These are phyloP conservation scores for Phytophthora idaei DNA, from an alignment of 352 stramenopile species.

Conservation along the genomic window DNA sequence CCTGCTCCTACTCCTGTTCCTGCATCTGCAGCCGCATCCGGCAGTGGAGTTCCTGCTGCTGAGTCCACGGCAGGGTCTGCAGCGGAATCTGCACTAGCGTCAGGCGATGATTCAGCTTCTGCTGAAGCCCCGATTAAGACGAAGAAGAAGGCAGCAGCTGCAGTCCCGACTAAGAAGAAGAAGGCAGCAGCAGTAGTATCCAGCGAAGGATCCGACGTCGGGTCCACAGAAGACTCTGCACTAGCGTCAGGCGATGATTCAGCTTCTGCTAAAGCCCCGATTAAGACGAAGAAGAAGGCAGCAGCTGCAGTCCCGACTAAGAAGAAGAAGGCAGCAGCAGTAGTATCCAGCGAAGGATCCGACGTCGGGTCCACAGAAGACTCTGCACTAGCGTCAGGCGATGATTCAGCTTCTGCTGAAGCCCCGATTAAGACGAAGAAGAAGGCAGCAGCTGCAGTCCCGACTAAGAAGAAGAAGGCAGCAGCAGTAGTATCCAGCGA, in stretches of 20 bases:
- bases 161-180: not conserved
- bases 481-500: not conserved
- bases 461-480: not conserved
- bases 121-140: not conserved
- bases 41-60: conserved; percentile 8
- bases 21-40: conserved; percentile 5
- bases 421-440: not conserved
- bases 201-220: not conserved
- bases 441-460: not conserved
- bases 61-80: not conserved
- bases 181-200: not conserved
- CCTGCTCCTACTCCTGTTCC: not conserved
- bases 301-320: too few relatives aligned
- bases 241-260: not conserved
- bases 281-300: not conserved
- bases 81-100: not conserved
- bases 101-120: not conserved
- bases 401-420: not conserved
- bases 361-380: not conserved
- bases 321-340: not conserved
- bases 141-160: not conserved
- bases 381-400: not conserved
- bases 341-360: not conserved
- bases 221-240: not conserved
- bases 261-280: not conserved